Evolutionary conservation across 2,329 filamentous ascomycete genomes (phyloP).

Genomic region (Claviceps sp.): DNA sequence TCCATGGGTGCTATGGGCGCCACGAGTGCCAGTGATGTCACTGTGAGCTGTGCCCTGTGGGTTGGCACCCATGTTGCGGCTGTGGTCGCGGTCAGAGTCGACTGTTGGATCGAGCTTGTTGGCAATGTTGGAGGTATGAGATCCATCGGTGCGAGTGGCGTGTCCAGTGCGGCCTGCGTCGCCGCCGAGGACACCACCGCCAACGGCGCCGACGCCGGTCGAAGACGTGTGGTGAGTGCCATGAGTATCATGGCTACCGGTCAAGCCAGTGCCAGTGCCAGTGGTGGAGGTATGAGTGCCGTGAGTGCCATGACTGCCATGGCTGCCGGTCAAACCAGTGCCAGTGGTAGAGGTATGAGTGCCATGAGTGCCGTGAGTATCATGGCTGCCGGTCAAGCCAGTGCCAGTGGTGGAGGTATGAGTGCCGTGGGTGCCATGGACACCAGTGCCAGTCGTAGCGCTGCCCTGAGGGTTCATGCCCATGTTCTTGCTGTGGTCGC

Average conservation of each 20-base stretch:
- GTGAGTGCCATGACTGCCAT: conserved; percentile 5
- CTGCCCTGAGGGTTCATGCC: conserved; percentile 18
- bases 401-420: conserved; percentile 9
- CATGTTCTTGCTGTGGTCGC: conserved; percentile 25
- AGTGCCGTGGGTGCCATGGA: neutral
- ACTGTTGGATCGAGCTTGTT: conserved; percentile 43
- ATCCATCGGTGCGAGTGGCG: conserved; percentile 24
- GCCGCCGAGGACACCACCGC: conserved; percentile 5
- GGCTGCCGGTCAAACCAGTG: conserved; percentile 6
- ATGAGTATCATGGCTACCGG: conserved; percentile 6
- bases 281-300: conserved; percentile 7
- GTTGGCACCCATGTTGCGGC: conserved; percentile 19
- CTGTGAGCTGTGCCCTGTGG: conserved; percentile 13
- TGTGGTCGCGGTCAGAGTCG: conserved; percentile 36
- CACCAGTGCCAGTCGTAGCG: conserved; percentile 5
- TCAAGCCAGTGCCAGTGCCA: conserved; percentile 9
- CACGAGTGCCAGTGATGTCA: conserved; percentile 1
- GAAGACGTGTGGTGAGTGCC: neutral
- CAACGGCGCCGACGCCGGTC: conserved; percentile 13
- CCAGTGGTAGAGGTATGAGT: conserved; percentile 1
- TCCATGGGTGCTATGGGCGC: neutral
- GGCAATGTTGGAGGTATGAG: conserved; percentile 30
- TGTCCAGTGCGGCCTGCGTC: conserved; percentile 13
- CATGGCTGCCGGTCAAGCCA: neutral
- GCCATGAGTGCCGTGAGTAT: conserved; percentile 1